Evolutionary conservation across 1,139 yeast species (phyloP).

Genomic region (Waltiozyma sp.): DNA sequence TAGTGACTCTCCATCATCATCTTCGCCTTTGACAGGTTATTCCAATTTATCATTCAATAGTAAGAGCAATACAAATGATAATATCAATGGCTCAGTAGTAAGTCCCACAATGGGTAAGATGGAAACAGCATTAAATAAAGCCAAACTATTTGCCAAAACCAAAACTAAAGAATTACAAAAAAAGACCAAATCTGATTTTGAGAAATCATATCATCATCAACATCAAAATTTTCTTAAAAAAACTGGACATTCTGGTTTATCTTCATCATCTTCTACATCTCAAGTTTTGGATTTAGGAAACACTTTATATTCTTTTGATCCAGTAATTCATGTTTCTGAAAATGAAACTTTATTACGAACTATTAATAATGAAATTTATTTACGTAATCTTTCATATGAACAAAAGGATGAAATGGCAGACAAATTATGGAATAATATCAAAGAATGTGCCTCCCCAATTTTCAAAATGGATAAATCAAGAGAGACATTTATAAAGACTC

Average conservation of each 20-base stretch:
- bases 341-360: constrained; percentile 21
- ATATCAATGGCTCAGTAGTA: constrained; percentile 1
- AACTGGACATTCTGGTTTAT: constrained; percentile 22
- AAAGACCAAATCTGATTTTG: constrained; percentile 6
- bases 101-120: constrained; percentile 12
- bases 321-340: constrained; percentile 19
- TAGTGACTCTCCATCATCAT: neutral
- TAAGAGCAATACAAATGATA: constrained; percentile 3
- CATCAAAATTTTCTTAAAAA: constrained; percentile 31
- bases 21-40: neutral
- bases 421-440: constrained; percentile 37
- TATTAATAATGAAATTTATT: constrained; percentile 19
- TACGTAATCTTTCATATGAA: constrained; percentile 24
- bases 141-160: constrained; percentile 17
- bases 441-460: constrained; percentile 32
- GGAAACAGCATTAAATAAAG: constrained; percentile 14
- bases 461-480: constrained; percentile 31
- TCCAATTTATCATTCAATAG: neutral
- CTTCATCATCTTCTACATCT: constrained; percentile 38
- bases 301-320: constrained; percentile 36
- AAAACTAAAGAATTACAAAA: constrained; percentile 16
- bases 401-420: constrained; percentile 37
- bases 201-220: constrained; percentile 16
- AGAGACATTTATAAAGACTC: constrained; percentile 26
- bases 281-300: constrained; percentile 32